Percentiles rank a stretch among this genome's conserved stretches.
These are phyloP conservation scores for Colletotrichum camelliae DNA, from an alignment of 2,329 filamentous ascomycete genomes.

Conservation along the genomic window DNA sequence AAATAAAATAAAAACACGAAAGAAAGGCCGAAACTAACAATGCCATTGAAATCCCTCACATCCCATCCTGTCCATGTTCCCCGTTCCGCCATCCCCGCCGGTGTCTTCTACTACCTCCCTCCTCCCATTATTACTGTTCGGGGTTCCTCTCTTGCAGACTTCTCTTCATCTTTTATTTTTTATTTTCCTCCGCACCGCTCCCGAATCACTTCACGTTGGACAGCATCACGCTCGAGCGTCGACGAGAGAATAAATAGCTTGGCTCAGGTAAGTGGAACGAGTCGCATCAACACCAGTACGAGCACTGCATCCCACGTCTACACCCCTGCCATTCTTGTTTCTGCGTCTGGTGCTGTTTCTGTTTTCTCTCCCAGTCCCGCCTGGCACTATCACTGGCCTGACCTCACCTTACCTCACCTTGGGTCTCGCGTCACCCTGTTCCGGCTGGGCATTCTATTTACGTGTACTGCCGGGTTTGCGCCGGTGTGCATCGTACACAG, in stretches of 20 bases:
- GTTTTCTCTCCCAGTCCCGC: not conserved
- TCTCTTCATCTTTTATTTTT: not conserved
- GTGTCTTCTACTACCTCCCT: not conserved
- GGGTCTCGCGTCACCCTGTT: not conserved
- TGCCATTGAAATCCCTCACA: constrained; percentile 3
- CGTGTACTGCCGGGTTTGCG: constrained; percentile 1
- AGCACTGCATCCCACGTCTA: not conserved
- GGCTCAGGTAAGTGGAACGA: not conserved
- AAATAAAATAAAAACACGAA: not conserved
- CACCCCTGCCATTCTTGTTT: not conserved
- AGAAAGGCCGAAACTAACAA: constrained; percentile 1
- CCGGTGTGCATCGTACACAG: not conserved
- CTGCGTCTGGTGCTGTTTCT: constrained; percentile 7
- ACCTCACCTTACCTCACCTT: not conserved
- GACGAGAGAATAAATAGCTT: constrained; percentile 5
- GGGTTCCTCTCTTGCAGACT: not conserved
- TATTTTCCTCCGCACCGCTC: not conserved
- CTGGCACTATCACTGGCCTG: not conserved
- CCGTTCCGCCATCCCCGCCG: not conserved
- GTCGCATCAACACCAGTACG: not conserved
- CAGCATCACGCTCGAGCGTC: not conserved
- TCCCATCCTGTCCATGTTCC: not conserved
- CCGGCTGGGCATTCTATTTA: constrained; percentile 9
- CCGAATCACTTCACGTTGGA: not conserved
- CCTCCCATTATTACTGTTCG: not conserved